Evolutionary conservation across 495 filamentous ascomycete species (phyloP), one percentile per base, ranked within the genome.

Genomic region (Terfezia claveryi): DNA sequence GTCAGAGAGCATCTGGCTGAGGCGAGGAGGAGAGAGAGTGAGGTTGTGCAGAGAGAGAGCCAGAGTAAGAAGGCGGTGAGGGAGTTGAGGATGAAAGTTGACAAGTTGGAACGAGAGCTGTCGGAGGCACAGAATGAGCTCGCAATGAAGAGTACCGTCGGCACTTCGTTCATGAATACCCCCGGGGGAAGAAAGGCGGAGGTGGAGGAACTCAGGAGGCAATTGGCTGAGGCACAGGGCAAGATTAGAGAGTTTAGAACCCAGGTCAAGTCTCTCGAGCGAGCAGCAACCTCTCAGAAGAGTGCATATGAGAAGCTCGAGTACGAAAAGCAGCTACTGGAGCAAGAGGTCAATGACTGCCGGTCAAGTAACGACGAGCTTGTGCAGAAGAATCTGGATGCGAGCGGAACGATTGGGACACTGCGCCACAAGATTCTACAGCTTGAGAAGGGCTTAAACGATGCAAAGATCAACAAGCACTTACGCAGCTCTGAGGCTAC

Each of bases 221-320:
- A 83, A 61, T 70, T 86, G 44, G 70, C 77, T 3, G 72, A 78
- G 23, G 73, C 78, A 8, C 76, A 81, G 57, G 73, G 78, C 50
- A 69, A 77, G 14, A 64, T 80, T 5, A 73, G 73, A 41, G 79
- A 83, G 37, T 58, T 76, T 55, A 77, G 76, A 53, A 57, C 63
- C 14, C 75, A 76, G 62, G 51, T 56, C 12, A 69, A 67, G 53
- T 62, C 68, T 12, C 62, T 71, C 10, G 63, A 66, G 27, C 57
- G 63, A 46, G 67, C 62, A 52, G 41, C 62, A 10, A 41, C 56
- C 14, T 56, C 61, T 23, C 61, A 67, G 54, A 63, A 67, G 41
- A 20, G 59, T 49, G 36, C 62, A 20, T 61, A 67, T 17, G 57
- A 71, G 55, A 68, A 67, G 16, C 62, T 70, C 4, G 68, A 72